Percentiles rank a stretch among this genome's conserved stretches.
phyloP scores from a whole-genome alignment of 192 early-diverging fungal genomes.

The Coemansia sp. region DNA sequence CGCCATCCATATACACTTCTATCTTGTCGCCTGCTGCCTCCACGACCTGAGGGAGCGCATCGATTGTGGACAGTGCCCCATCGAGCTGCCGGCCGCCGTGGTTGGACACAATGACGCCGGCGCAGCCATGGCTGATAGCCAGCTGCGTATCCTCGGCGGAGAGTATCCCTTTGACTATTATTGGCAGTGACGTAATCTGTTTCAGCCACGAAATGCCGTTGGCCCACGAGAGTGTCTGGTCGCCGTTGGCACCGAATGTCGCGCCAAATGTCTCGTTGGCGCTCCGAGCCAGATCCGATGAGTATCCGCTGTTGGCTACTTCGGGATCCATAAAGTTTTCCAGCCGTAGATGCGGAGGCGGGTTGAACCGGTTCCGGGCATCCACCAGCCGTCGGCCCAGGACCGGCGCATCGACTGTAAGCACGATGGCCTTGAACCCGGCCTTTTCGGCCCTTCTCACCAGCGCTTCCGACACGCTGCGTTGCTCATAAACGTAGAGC shows the following conservation, averaged over 20 bases:
- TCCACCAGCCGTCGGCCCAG: constrained; percentile 60
- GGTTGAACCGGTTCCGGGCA: constrained; percentile 58
- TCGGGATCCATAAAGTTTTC: constrained; percentile 60
- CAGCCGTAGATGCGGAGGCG: constrained; percentile 61
- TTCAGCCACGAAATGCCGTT: constrained; percentile 83
- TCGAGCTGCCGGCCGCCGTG: constrained; percentile 98
- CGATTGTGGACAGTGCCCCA: constrained; percentile 71
- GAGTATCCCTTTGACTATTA: constrained; percentile 92
- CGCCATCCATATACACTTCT: constrained; percentile 94
- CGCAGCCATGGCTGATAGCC: constrained; percentile 74
- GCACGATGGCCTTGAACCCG: constrained; percentile 69
- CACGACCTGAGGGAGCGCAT: constrained; percentile 86
- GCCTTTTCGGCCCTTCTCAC: constrained; percentile 69
- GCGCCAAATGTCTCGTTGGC: constrained; percentile 44
- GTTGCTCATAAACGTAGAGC: constrained; percentile 78
- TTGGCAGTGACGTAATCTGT: constrained; percentile 78
- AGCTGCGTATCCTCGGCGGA: constrained; percentile 85
- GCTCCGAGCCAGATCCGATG: constrained; percentile 10
- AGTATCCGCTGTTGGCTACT: constrained; percentile 14
- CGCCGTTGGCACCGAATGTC: constrained; percentile 54
- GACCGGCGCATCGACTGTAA: constrained; percentile 61
- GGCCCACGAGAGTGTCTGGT: constrained; percentile 80
- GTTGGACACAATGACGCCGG: constrained; percentile 89
- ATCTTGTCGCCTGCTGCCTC: constrained; percentile 65
- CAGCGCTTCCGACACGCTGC: constrained; percentile 61